phyloP scores from a whole-genome alignment of 2,329 filamentous ascomycete species.

The Claviceps sp. region DNA sequence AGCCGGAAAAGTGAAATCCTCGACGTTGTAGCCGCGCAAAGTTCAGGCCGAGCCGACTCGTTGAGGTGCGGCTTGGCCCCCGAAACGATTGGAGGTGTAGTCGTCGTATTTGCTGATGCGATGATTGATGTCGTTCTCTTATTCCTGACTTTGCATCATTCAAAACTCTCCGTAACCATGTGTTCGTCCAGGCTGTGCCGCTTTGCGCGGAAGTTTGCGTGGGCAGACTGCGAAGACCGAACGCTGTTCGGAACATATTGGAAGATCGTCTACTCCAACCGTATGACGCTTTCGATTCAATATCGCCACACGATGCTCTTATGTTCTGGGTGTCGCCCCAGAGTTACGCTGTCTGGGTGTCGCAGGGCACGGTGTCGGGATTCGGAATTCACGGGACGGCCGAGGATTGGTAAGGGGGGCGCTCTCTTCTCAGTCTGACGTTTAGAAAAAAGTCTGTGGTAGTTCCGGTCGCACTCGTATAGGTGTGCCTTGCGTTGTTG shows the following conservation, averaged over 20 bases:
- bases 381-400: neutral
- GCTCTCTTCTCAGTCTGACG: neutral
- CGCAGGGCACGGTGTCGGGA: neutral
- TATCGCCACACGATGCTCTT: neutral
- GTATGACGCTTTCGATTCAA: neutral
- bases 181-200: constrained; percentile 14
- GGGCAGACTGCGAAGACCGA: constrained; percentile 13
- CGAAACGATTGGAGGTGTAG: neutral
- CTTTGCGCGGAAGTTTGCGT: constrained; percentile 10
- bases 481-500: neutral
- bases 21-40: constrained; percentile 15
- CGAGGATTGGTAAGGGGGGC: neutral
- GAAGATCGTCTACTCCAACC: neutral
- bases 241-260: constrained; percentile 15
- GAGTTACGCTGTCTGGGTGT: neutral
- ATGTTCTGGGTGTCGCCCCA: neutral
- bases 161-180: constrained; percentile 17
- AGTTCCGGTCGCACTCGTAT: neutral
- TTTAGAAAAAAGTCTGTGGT: neutral
- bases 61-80: neutral
- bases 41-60: constrained; percentile 9
- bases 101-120: neutral
- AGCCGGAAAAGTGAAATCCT: constrained; percentile 23
- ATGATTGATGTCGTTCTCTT: neutral
- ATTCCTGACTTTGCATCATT: constrained; percentile 13